A percentile compares a stretch with the other conserved stretches of the same genome.
phyloP scores from a whole-genome alignment of 495 filamentous ascomycete genomes.

The Delitschia confertaspora region DNA sequence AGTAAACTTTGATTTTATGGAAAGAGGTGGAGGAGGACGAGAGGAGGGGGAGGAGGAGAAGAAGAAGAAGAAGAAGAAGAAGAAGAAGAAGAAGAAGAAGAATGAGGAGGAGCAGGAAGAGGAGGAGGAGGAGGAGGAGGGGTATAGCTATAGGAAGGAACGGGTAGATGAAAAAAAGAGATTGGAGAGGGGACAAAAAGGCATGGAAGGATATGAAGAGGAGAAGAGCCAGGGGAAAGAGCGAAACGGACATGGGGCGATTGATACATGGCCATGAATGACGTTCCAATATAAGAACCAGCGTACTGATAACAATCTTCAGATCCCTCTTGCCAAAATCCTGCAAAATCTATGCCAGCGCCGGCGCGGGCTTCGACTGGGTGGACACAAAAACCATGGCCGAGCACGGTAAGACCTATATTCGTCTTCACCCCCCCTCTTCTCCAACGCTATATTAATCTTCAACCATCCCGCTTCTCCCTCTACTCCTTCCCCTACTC shows the following conservation, averaged over 20 bases:
- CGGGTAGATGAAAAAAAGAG: too few species aligned
- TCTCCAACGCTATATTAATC: background rate
- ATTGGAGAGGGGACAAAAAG: too few species aligned
- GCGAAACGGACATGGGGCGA: too few species aligned
- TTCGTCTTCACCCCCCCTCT: background rate
- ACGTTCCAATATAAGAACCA: too few species aligned
- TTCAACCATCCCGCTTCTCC: background rate
- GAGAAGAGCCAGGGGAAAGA: too few species aligned
- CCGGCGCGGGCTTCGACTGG: conserved; percentile 72
- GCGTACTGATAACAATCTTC: background rate
- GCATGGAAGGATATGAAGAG: too few species aligned
- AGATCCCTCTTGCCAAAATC: conserved; percentile 49
- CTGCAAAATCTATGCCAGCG: conserved; percentile 61
- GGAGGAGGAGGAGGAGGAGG: background rate
- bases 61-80: too few species aligned
- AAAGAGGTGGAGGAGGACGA: background rate
- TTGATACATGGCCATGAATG: background rate
- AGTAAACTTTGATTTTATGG: conserved; percentile 7
- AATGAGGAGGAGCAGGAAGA: background rate
- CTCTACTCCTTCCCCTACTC: background rate
- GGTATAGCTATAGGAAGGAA: background rate
- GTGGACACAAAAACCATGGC: conserved; percentile 60
- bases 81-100: background rate
- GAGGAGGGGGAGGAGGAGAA: background rate
- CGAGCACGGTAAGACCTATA: conserved; percentile 47